Base-by-base conservation (phyloP, 2,329 filamentous ascomycete genomes). In the Microdochium bolleyi region DNA sequence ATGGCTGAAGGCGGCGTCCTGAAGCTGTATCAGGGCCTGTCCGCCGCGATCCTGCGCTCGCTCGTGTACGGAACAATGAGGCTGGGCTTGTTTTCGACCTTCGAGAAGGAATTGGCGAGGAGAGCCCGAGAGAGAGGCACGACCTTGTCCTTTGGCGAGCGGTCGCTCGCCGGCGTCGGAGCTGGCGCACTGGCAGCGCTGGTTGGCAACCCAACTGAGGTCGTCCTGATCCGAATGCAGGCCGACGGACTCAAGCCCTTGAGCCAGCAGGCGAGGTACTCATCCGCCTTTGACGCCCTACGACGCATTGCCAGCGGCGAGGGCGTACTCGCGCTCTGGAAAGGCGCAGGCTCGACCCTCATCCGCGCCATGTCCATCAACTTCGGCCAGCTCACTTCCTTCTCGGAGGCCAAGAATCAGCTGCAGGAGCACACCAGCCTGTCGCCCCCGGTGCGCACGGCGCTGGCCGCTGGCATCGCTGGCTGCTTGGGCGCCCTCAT, bases 401-500 rank as follows among this genome's bases (percentile, higher is more conserved):
- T 59, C 53, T 55, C 56, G 25, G 57, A 59, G 46, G 51, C 58
- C 3, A 60, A 61, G 48, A 41, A 54, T 34, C 54, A 56, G 34
- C 51, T 60, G 4, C 22, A 49, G 9, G 25, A 52, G 25, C 46
- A 53, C 24, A 55, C 53, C 1, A 73, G 68, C 1, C 64, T 84
- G 51, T 76, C 76, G 1, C 60, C 74, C 7, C 70, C 74, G 54
- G 71, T 69, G 44, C 80, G 85, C 64, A 85, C 83, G 0, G 73
- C 87, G 53, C 77, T 82, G 0, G 84, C 84, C 0, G 82, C 78
- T 3, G 83, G 77, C 4, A 76, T 87, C 55, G 85, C 85, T 1
- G 85, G 85, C 1, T 87, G 88, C 73, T 87, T 87, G 60, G 85
- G 84, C 14, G 81, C 77, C 57, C 87, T 87, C 74, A 79, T 88